Evolutionary conservation across 2,329 filamentous ascomycete genomes (phyloP).

Genomic region (Talaromyces sp.): DNA sequence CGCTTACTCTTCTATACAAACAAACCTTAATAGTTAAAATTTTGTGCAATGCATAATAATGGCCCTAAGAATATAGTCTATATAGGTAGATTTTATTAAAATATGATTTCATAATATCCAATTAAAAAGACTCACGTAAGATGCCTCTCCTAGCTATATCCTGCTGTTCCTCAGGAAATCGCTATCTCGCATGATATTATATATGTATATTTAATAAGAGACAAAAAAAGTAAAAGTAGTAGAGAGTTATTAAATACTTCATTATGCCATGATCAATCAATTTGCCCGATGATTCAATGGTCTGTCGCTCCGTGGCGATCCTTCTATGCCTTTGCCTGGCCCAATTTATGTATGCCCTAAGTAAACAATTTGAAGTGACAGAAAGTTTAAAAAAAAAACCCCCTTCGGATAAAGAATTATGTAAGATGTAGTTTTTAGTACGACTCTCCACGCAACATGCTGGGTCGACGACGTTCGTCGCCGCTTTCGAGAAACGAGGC

Average conservation of each 20-base stretch:
- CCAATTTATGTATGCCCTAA: neutral
- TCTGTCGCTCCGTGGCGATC: neutral
- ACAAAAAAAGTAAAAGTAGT: neutral
- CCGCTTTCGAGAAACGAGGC: constrained; percentile 9
- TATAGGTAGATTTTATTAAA: too few species aligned
- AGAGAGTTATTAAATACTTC: neutral
- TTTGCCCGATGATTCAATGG: neutral
- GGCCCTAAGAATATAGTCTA: too few species aligned
- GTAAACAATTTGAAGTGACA: neutral
- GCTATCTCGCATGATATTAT: too few species aligned
- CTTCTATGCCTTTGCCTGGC: neutral
- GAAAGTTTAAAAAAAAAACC: neutral
- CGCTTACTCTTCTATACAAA: neutral
- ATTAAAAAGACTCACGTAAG: too few species aligned
- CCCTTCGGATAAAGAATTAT: too few species aligned
- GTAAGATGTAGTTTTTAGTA: neutral
- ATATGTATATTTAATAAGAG: too few species aligned
- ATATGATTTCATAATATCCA: too few species aligned
- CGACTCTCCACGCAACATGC: constrained; percentile 9
- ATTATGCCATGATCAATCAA: neutral
- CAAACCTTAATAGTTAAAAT: neutral
- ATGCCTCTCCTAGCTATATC: too few species aligned
- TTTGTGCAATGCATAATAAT: too few species aligned
- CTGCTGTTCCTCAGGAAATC: too few species aligned
- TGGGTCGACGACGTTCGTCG: constrained; percentile 11